phyloP scores from a whole-genome alignment of 306 rosid genomes.

The Morella rubra region DNA sequence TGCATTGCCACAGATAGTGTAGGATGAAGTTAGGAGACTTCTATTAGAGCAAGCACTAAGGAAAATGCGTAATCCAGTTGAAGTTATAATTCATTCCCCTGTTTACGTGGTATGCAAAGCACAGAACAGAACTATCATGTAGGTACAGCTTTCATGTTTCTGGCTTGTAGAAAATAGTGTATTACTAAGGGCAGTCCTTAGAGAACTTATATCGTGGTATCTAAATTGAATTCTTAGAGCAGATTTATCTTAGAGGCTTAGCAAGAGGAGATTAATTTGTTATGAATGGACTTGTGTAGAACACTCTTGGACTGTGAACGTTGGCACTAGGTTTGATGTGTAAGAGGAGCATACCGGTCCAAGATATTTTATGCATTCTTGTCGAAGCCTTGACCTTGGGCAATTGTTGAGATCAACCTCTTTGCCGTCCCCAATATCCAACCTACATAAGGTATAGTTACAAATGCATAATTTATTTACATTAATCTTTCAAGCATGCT shows the following conservation, averaged over 20 bases:
- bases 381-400: conserved; percentile 40
- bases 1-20: conserved; percentile 3
- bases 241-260: neutral
- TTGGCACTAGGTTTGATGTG: neutral
- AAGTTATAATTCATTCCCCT: neutral
- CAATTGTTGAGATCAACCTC: conserved; percentile 41
- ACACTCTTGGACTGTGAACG: neutral
- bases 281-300: neutral
- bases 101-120: neutral
- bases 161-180: neutral
- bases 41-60: neutral
- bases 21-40: conserved; percentile 4
- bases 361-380: conserved; percentile 45
- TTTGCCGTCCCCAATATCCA: conserved; percentile 50
- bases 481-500: neutral
- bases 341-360: conserved; percentile 34
- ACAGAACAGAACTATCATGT: neutral
- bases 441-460: conserved; percentile 27
- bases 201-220: neutral
- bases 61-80: neutral
- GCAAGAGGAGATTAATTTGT: neutral
- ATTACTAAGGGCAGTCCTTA: neutral
- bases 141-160: neutral
- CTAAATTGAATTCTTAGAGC: neutral
- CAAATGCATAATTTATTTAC: neutral